Base-by-base conservation (phyloP, 768 basidiomycete species). In the Favolaschia claudopus region DNA sequence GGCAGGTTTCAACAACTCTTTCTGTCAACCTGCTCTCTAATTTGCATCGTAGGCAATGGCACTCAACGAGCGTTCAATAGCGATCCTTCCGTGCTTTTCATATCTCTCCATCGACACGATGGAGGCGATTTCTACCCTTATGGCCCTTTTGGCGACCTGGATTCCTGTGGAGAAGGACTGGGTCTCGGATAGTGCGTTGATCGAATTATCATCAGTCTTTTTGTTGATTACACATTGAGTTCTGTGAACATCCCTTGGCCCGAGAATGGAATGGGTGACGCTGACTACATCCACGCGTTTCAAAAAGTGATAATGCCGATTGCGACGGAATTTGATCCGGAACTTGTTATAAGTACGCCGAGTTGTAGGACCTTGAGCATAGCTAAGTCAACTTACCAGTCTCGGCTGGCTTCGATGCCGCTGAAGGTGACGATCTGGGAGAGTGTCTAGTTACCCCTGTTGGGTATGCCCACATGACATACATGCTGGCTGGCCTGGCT, bases 191-290 rank as follows among this genome's bases (percentile, higher is more conserved):
- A 82, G 96, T 96, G 76, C 71, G 91, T 82, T 29, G 13, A 27
- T 39, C 22, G n/a, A 15, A 39, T 48, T 25, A 9, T 17, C 29
- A 8, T 14, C 24, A 8, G 20, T 19, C 43, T 27, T 40, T 28
- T 62, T 31, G 38, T 53, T 62, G 25, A 57, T 54, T 22, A 46
- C 36, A 56, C 55, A 19, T 55, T n/a, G n/a, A 98, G 95, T 69
- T 94, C 91, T 45, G 94, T 99, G 65, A 99, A 99, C 71, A 84
- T 99, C 52, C 95, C 96, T 1, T 99, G 97, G 96, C 93, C 95
- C 8, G 82, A 83, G 49, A 76, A 74, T n/a, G 95, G 92, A 15
- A 96, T 97, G 88, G 86, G 87, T 7, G 96, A 99, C 70, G 93
- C 93, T 13, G 97, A 99, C 69, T 99, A 99, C 67, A 83, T 99